Conservation (phyloP, 345 rosid genomes). For the Hibiscus mutabilis region DNA sequence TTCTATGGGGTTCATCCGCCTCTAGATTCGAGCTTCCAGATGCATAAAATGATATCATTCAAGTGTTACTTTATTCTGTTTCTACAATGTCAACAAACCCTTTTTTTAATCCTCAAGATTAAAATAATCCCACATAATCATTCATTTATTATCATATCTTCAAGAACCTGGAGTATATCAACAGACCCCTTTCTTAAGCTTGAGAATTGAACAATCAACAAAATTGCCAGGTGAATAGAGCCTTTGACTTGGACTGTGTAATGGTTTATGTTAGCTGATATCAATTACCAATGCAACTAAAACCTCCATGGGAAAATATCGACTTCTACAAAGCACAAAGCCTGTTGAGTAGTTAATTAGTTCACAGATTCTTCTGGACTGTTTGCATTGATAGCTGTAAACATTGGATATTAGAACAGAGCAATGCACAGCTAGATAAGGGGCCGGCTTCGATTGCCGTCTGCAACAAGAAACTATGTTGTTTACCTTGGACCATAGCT, state of each 20-base stretch:
- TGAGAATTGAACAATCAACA: background rate
- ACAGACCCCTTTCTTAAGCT: background rate
- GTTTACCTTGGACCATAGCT: background rate
- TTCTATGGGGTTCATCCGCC: conserved; percentile 8
- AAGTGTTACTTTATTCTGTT: background rate
- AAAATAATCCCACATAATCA: conserved; percentile 8
- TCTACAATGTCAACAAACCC: conserved; percentile 16
- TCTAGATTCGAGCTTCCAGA: conserved; percentile 17
- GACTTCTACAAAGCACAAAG: background rate
- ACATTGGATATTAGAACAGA: background rate
- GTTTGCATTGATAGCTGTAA: background rate
- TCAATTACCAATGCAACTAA: background rate
- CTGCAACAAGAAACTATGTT: background rate
- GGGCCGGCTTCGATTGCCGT: background rate
- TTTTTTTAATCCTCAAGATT: background rate
- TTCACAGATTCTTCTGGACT: background rate
- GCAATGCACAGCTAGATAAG: background rate
- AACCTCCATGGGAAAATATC: background rate
- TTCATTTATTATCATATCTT: conserved; percentile 3
- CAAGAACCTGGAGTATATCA: background rate
- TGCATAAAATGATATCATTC: background rate
- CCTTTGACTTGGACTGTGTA: background rate
- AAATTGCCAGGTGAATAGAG: background rate
- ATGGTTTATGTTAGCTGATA: background rate
- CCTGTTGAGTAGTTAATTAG: background rate